These are phyloP conservation scores for Tetragonia tetragonoides DNA, from an alignment of 148 eudicot species.

Conservation along the genomic window DNA sequence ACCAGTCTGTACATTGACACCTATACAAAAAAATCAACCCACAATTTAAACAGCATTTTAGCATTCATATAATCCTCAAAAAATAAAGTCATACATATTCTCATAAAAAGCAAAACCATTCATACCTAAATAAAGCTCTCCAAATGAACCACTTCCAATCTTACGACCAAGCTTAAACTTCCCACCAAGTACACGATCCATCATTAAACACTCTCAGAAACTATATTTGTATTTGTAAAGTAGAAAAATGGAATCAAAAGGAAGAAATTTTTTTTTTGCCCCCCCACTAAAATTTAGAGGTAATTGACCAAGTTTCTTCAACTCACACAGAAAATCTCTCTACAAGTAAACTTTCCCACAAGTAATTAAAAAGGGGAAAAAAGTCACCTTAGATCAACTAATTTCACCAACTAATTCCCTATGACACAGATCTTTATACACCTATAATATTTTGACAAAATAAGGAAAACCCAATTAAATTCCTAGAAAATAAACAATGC, in stretches of 20 bases:
- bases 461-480: slow-evolving; percentile 7
- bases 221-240: too few relatives aligned
- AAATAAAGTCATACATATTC: not conserved
- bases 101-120: not conserved
- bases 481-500: not conserved
- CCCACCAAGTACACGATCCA: slow-evolving; percentile 73
- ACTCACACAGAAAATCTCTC: not conserved
- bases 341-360: slow-evolving; percentile 14
- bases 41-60: not conserved
- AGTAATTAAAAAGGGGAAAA: slow-evolving; percentile 28
- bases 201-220: slow-evolving; percentile 10
- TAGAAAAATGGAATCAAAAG: too few relatives aligned
- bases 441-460: slow-evolving; percentile 9
- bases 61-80: not conserved
- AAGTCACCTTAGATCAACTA: slow-evolving; percentile 25
- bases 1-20: slow-evolving; percentile 75
- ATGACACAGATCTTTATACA: slow-evolving; percentile 17
- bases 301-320: slow-evolving; percentile 11
- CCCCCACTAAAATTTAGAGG: slow-evolving; percentile 30
- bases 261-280: not conserved
- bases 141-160: slow-evolving; percentile 82
- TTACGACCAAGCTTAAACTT: slow-evolving; percentile 78
- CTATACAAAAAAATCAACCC: slow-evolving; percentile 30
- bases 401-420: slow-evolving; percentile 13
- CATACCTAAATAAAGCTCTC: slow-evolving; percentile 72